Percentiles rank a stretch among this genome's conserved stretches.
These are phyloP conservation scores for Platanus orientalis DNA, from an alignment of 164 flowering plant species.

Conservation along the genomic window DNA sequence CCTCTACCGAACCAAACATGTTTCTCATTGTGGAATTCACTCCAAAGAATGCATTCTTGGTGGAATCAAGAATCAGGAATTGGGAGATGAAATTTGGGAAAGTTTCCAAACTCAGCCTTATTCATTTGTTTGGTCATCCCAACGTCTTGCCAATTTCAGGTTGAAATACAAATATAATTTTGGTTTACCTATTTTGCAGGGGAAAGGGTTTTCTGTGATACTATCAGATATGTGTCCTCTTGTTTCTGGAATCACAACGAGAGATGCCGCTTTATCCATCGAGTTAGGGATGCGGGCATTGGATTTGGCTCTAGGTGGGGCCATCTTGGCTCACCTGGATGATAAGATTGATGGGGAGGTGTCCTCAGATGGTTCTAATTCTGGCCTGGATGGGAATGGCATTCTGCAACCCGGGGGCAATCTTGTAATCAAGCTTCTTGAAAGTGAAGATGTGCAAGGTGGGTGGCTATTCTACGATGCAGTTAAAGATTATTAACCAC, in stretches of 20 bases:
- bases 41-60: too few relatives aligned
- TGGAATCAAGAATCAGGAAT: too few relatives aligned
- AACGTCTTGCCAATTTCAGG: not conserved
- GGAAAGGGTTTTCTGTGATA: slow-evolving; percentile 77
- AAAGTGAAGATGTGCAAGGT: slow-evolving; percentile 84
- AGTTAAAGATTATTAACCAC: not conserved
- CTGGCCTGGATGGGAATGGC: slow-evolving; percentile 31
- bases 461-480: not conserved
- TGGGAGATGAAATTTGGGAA: too few relatives aligned
- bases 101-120: too few relatives aligned
- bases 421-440: slow-evolving; percentile 86
- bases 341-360: slow-evolving; percentile 18
- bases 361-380: slow-evolving; percentile 14
- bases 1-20: too few relatives aligned
- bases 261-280: slow-evolving; percentile 76
- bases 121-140: not conserved
- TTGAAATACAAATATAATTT: not conserved
- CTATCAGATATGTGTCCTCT: slow-evolving; percentile 95
- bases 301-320: slow-evolving; percentile 66
- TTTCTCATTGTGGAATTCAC: too few relatives aligned
- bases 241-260: slow-evolving; percentile 82
- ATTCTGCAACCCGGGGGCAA: slow-evolving; percentile 68
- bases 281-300: slow-evolving; percentile 87
- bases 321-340: slow-evolving; percentile 23
- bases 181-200: slow-evolving; percentile 33